A percentile compares a stretch with the other conserved stretches of the same genome.
Conservation (phyloP, 768 basidiomycete species). For the Lepiota venenata region DNA sequence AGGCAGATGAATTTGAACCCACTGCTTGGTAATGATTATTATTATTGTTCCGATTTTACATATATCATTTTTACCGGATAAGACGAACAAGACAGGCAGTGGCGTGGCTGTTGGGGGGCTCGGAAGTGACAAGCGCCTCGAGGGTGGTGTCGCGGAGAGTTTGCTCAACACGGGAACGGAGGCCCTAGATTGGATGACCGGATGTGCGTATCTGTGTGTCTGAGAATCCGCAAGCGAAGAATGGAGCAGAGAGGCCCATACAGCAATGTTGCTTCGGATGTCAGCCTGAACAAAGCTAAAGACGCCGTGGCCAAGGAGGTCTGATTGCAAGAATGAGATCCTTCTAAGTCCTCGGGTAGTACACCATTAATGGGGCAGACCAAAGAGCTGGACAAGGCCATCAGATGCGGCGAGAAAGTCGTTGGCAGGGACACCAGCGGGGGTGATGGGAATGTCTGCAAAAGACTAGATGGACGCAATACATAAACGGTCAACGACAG, state of each 20-base stretch:
- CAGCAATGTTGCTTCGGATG: constrained; percentile 63
- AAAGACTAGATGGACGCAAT: constrained; percentile 58
- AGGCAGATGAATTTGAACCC: constrained; percentile 67
- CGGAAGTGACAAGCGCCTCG: constrained; percentile 56
- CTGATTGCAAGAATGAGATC: constrained; percentile 29
- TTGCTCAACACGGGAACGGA: constrained; percentile 50
- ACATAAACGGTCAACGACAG: too few relatives aligned
- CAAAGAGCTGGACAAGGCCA: constrained; percentile 74
- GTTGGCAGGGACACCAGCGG: constrained; percentile 73
- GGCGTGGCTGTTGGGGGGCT: constrained; percentile 40
- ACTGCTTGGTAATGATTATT: not conserved
- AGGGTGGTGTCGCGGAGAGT: constrained; percentile 45
- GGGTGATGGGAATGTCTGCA: constrained; percentile 75
- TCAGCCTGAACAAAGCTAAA: constrained; percentile 76
- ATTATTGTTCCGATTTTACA: constrained; percentile 1
- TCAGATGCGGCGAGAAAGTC: constrained; percentile 87
- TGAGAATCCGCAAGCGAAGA: constrained; percentile 8
- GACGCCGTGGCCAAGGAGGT: constrained; percentile 63
- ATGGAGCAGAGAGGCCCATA: constrained; percentile 25
- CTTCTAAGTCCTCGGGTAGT: constrained; percentile 14
- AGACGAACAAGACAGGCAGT: constrained; percentile 65
- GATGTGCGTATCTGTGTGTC: not conserved
- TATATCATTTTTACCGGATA: constrained; percentile 46
- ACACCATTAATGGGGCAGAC: constrained; percentile 20
- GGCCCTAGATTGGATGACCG: constrained; percentile 42